phyloP scores from a whole-genome alignment of 148 eudicot genomes.

The Hydrangea macrophylla region DNA sequence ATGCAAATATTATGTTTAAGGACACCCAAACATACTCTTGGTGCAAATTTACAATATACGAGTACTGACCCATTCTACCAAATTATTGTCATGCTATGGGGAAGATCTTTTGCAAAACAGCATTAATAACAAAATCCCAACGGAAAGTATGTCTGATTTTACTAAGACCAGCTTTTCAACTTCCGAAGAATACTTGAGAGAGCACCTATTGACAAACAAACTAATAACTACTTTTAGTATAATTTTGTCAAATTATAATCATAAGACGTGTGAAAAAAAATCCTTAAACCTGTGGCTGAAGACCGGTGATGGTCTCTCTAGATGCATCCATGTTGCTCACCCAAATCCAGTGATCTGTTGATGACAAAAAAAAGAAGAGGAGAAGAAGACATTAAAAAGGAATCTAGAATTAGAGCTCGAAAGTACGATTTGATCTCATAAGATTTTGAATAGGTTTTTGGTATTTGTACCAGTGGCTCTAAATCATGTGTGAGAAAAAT shows the following conservation, averaged over 20 bases:
- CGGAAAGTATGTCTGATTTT: constrained; percentile 13
- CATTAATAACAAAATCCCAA: constrained; percentile 20
- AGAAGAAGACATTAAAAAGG: too few relatives aligned
- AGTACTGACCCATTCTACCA: constrained; percentile 19
- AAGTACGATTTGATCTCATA: background rate
- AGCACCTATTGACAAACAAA: background rate
- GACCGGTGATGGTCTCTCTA: constrained; percentile 1
- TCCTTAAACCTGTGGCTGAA: constrained; percentile 15
- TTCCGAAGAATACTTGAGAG: constrained; percentile 5
- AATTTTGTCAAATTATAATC: background rate
- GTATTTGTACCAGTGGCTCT: constrained; percentile 13
- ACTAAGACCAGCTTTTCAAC: background rate
- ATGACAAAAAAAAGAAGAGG: background rate
- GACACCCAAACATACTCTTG: too few relatives aligned
- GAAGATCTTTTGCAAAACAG: constrained; percentile 15
- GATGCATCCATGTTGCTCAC: constrained; percentile 14
- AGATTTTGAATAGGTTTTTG: too few relatives aligned
- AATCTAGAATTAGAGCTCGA: background rate
- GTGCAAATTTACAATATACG: too few relatives aligned
- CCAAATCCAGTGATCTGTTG: constrained; percentile 23
- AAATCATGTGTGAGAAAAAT: constrained; percentile 7
- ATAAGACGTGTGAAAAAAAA: too few relatives aligned
- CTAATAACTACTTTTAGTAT: background rate
- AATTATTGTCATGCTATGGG: constrained; percentile 4
- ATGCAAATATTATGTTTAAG: too few relatives aligned